Evolutionary conservation across 768 basidiomycete genomes (phyloP).

Genomic region (Mycena haematopus): DNA sequence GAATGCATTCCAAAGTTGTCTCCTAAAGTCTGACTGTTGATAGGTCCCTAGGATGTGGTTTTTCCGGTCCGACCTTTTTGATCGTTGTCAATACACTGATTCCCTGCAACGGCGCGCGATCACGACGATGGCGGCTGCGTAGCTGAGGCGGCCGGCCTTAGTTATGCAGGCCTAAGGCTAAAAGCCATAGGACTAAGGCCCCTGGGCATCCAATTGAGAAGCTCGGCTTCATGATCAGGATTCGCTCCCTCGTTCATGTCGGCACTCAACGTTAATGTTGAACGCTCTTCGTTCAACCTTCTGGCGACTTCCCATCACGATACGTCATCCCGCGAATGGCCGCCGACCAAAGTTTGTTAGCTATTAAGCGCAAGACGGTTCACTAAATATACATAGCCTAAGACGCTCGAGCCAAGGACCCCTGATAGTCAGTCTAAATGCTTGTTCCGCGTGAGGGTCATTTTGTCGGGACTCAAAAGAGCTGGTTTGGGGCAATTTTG

Average conservation of each 20-base stretch:
- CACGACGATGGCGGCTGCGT: constrained; percentile 12
- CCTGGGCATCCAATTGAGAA: not conserved
- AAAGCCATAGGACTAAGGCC: not conserved
- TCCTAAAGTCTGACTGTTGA: too few species aligned
- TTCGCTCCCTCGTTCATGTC: constrained; percentile 5
- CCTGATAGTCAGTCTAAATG: too few species aligned
- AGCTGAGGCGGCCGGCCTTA: constrained; percentile 1
- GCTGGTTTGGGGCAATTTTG: too few species aligned
- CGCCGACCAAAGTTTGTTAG: not conserved
- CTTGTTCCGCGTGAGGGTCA: too few species aligned
- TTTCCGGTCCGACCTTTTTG: too few species aligned
- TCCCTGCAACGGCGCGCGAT: not conserved
- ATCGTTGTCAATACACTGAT: not conserved
- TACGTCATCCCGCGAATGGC: constrained; percentile 10
- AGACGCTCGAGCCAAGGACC: not conserved
- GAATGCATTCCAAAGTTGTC: too few species aligned
- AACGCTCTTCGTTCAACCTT: constrained; percentile 3
- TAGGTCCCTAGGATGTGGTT: too few species aligned
- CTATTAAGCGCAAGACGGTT: too few species aligned
- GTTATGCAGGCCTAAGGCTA: too few species aligned
- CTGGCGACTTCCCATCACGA: constrained; percentile 3
- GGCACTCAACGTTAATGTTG: constrained; percentile 16
- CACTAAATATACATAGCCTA: not conserved
- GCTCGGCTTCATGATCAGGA: not conserved
- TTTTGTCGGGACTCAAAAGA: too few species aligned